Evolutionary conservation across 2,329 filamentous ascomycete genomes (phyloP).

Genomic region (Fusarium nurragi): DNA sequence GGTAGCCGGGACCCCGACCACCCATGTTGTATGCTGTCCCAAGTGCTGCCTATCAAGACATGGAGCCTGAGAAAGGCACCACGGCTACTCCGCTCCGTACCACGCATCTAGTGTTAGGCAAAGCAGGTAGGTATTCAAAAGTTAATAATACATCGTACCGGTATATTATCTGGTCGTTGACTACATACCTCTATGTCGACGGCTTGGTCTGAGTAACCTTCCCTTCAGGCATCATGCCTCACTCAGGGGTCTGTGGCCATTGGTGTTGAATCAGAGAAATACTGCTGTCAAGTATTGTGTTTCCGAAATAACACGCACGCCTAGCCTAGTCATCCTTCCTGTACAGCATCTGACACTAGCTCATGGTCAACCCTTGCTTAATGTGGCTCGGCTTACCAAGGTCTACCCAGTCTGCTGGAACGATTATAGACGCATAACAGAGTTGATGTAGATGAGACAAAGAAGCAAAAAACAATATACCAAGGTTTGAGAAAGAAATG

Average conservation of each 20-base stretch:
- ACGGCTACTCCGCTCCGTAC: no score
- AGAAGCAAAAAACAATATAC: slow-evolving; percentile 15
- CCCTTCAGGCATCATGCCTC: neutral
- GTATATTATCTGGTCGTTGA: no score
- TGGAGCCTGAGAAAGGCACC: neutral
- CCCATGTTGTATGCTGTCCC: neutral
- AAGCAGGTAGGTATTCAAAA: no score
- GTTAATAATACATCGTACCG: neutral
- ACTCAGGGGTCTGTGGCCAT: neutral
- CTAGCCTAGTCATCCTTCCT: slow-evolving; percentile 31
- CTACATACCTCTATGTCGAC: neutral
- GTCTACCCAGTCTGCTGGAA: slow-evolving; percentile 28
- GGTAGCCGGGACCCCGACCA: slow-evolving; percentile 17
- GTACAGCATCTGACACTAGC: slow-evolving; percentile 26
- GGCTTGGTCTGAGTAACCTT: neutral
- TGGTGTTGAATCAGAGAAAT: neutral
- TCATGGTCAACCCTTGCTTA: slow-evolving; percentile 24
- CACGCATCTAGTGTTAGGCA: no score
- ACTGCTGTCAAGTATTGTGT: slow-evolving; percentile 1
- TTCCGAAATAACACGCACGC: slow-evolving; percentile 28
- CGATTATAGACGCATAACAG: slow-evolving; percentile 13
- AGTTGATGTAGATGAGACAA: slow-evolving; percentile 11
- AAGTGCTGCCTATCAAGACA: neutral
- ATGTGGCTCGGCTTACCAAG: slow-evolving; percentile 16
- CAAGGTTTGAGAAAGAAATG: neutral